These are phyloP conservation scores for Bolboschoenoplectus hybrid DNA, from an alignment of 202 grass and related monocot genomes.

Conservation along the genomic window DNA sequence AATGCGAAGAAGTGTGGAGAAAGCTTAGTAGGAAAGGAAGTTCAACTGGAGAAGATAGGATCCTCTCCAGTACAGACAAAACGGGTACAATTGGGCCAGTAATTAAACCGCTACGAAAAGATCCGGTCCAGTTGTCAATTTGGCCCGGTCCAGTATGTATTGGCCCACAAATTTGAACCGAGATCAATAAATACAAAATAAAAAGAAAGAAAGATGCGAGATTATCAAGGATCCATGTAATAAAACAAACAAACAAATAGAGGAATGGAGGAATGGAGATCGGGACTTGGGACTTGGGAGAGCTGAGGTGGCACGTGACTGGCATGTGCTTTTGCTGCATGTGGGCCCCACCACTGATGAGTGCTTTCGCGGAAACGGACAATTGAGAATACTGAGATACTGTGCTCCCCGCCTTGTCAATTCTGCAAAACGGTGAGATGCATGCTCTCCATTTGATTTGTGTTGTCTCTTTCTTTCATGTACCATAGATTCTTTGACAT, in stretches of 20 bases:
- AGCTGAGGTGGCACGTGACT: conserved; percentile 51
- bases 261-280: too few species aligned
- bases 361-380: conserved; percentile 6
- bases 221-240: not conserved
- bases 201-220: not conserved
- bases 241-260: not conserved
- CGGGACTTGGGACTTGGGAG: not conserved
- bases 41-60: not conserved
- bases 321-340: conserved; percentile 40
- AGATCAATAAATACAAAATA: not conserved
- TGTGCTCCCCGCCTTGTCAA: not conserved
- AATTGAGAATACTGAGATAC: not conserved
- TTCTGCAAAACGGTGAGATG: not conserved
- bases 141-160: not conserved
- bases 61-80: not conserved
- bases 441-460: too few species aligned
- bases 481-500: too few species aligned
- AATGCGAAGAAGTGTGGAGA: conserved; percentile 20
- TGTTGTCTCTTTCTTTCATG: too few species aligned
- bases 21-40: not conserved
- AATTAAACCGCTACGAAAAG: not conserved
- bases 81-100: not conserved
- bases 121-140: not conserved
- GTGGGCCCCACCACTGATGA: not conserved
- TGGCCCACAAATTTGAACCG: not conserved